Base-by-base conservation (phyloP, 495 filamentous ascomycete genomes). In the Tuber aestivum region DNA sequence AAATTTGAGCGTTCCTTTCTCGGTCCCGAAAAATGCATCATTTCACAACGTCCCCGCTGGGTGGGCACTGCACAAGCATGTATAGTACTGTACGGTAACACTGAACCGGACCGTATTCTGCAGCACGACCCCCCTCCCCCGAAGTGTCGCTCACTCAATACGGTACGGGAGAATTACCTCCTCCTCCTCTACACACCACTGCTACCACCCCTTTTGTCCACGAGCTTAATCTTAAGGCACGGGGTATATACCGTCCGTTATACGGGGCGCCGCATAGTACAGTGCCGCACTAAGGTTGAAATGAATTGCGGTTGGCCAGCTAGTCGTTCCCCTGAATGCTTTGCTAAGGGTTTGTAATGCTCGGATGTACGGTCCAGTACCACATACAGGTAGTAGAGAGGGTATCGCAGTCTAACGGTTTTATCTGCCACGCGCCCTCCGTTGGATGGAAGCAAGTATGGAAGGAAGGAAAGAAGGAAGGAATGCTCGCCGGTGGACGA, bases 141-240 rank as follows among this genome's bases (percentile, higher is more conserved):
- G 9, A 65, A 65, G 14, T 18, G 10, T 27, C 50, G 27, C 8
- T 32, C 56, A 65, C n/a, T 65, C 27, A 32, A 65, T 32, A 65
- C 56, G 2, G 12, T 32, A 32, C 56, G 16, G 10, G 50, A 56
- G 27, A 56, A 65, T 65, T 65, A 32, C 56, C 27, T 65, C 56
- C n/a, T 65, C 56, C 56, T 5, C n/a, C 12, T 18, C n/a, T 14
- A 14, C 56, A 3, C 50, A 50, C 45, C 6, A 56, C 48, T 2
- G 12, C 9, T 9, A 56, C 23, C n/a, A 32, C 56, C 56, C 56
- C 56, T 65, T 32, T 32, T 18, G 10, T 32, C 56, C 16, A 65
- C n/a, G 56, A 65, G 56, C 56, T 65, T 65, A 65, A 65, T 65
- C 56, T 65, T 65, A 65, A 65, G 56, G 27, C 32, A 65, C 56